Evolutionary conservation across 345 rosid genomes (phyloP).

Genomic region (Cardamine chenopodiifolia): DNA sequence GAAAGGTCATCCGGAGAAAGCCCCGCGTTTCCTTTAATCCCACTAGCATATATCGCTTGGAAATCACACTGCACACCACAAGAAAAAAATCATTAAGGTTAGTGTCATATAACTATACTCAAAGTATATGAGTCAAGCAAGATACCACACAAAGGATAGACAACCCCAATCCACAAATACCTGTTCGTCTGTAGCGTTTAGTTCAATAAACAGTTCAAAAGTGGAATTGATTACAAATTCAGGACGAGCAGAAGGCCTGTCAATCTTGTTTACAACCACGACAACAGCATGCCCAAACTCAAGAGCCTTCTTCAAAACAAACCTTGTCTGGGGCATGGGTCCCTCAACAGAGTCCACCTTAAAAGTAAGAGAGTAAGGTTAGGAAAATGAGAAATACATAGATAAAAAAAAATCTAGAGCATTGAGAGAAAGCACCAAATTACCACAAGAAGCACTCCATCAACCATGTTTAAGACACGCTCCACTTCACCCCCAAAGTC

Average conservation of each 20-base stretch:
- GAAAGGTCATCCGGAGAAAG: conserved; percentile 82
- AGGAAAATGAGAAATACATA: conserved; percentile 13
- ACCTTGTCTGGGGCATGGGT: conserved; percentile 99
- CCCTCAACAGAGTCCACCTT: conserved; percentile 99
- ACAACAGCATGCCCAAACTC: conserved; percentile 96
- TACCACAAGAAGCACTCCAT: conserved; percentile 99
- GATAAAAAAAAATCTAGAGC: background rate
- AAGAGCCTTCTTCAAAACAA: conserved; percentile 94
- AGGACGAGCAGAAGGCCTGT: conserved; percentile 96
- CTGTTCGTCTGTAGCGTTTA: conserved; percentile 98
- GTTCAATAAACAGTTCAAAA: conserved; percentile 93
- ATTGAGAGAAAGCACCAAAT: conserved; percentile 28
- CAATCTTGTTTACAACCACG: conserved; percentile 95
- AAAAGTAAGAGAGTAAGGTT: background rate
- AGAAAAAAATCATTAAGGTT: conserved; percentile 10
- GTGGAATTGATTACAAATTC: conserved; percentile 91
- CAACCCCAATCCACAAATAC: conserved; percentile 46
- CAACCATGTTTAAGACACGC: conserved; percentile 98
- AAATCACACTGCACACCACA: conserved; percentile 81
- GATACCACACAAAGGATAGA: conserved; percentile 5
- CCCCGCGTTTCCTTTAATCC: conserved; percentile 92
- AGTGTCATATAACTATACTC: background rate
- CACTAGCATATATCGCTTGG: conserved; percentile 93
- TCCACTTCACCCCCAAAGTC: conserved; percentile 99
- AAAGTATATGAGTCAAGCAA: background rate